Percentiles rank a stretch among this genome's conserved stretches.
These are phyloP conservation scores for Phytophthora tentaculata DNA, from an alignment of 352 stramenopile genomes.

Conservation along the genomic window DNA sequence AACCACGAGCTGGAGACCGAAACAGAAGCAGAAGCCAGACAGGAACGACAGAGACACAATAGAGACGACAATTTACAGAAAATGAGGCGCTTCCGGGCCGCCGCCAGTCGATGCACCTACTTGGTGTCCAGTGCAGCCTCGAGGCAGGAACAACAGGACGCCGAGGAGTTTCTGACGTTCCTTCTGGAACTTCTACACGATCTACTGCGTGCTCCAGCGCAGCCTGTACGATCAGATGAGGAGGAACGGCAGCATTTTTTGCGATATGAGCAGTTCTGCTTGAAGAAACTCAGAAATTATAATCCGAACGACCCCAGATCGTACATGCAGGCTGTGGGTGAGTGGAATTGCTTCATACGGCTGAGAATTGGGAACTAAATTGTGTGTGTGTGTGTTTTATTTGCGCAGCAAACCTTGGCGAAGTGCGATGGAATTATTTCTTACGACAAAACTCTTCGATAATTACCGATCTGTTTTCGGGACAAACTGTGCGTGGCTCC, in stretches of 20 bases:
- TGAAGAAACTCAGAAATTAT: slow-evolving; percentile 38
- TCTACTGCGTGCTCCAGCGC: slow-evolving; percentile 37
- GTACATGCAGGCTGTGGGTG: slow-evolving; percentile 72
- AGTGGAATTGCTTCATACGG: slow-evolving; percentile 15
- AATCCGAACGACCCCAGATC: slow-evolving; percentile 52
- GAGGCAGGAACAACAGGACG: slow-evolving; percentile 82
- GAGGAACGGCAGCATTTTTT: slow-evolving; percentile 36
- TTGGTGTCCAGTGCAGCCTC: slow-evolving; percentile 42
- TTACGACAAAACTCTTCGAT: slow-evolving; percentile 66
- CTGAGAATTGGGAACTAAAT: background rate
- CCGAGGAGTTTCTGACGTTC: slow-evolving; percentile 79
- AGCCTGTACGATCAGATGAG: slow-evolving; percentile 18
- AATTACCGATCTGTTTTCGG: slow-evolving; percentile 73
- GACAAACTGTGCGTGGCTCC: slow-evolving; percentile 80
- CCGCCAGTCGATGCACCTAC: slow-evolving; percentile 55
- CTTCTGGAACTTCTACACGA: slow-evolving; percentile 76
- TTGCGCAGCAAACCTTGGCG: slow-evolving; percentile 60
- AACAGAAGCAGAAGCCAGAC: slow-evolving; percentile 1
- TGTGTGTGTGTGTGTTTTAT: background rate
- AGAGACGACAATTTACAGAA: slow-evolving; percentile 35
- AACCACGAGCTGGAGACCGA: slow-evolving; percentile 15
- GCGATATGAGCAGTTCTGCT: slow-evolving; percentile 26
- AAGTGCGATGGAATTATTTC: slow-evolving; percentile 67
- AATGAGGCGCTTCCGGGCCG: slow-evolving; percentile 36
- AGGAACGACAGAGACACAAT: slow-evolving; percentile 13